Base-by-base conservation (phyloP, 768 basidiomycete genomes). In the Tylopilus felleus region DNA sequence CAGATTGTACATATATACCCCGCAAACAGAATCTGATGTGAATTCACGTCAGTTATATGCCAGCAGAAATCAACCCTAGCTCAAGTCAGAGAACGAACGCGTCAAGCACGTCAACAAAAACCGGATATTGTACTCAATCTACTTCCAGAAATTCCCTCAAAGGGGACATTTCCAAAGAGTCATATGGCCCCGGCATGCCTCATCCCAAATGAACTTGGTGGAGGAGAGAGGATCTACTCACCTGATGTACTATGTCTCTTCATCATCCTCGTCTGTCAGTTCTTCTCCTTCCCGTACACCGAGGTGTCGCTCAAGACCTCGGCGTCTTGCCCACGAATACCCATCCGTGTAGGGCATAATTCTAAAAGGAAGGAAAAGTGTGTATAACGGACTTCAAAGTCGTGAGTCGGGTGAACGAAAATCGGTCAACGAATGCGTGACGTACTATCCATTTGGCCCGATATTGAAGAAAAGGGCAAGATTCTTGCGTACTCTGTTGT, bases 381-480 rank as follows among this genome's bases (percentile, higher is more conserved):
- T 93, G 49, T 82, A 82, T 23, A 78, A 67, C 1, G 93, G 83
- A 69, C 93, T 95, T 58, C 33, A 29, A 42, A 25, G 17, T 8
- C 6, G 25, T 27, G 8, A 55, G 46, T 47, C 27, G 21, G 33
- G 35, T n/a, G 4, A 40, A 23, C 36, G 2, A 44, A 13, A 4
- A 39, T 38, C 25, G 21, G 8, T 29, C 47, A 22, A 47, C 29
- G 0, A 56, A 33, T 23, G 6, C 8, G 2, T n/a, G 48, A 84
- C 93, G 60, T 70, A 96, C 93, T 94, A 92, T 73, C 90, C 86
- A 10, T 79, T 76, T 19, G 76, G 74, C 10, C 88, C 90, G 28
- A 96, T 63, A 62, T 98, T 98, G 73, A 98, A 96, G 65, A 96
- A 97, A 19, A 92, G 67, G 57, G 79, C 71, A 10, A 98, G 72